Base-by-base conservation (phyloP, 1,139 yeast species). In the Suhomyces choctaworum region DNA sequence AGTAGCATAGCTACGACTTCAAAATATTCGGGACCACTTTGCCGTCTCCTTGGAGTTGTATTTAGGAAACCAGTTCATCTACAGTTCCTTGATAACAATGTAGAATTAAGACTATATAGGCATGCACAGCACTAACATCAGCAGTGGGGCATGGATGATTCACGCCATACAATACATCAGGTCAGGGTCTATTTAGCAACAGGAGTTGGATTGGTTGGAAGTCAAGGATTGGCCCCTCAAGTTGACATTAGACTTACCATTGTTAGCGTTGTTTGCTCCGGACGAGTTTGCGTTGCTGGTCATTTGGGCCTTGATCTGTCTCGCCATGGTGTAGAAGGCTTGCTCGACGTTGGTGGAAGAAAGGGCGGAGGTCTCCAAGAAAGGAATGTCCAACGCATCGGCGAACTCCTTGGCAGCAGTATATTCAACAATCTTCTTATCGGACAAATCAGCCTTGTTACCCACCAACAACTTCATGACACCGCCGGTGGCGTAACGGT, bases 351-450 rank as follows among this genome's bases (percentile, higher is more conserved):
- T 92, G 42, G 97, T 88, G 24, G 97, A 85, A 52, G 86, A 85
- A 62, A 90, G 80, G 22, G 99, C 99, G 22, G 96, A 85, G 9
- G 99, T 94, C 68, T 92, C 99, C 65, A 92, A 78, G 65, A 92
- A 89, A 41, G 97, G 96, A 56, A 92, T 87, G 50, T 90, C 95
- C 62, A 92, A 80, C 22, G 95, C 86, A 63, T 92, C 97, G 32
- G 98, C 96, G 72, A 89, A 92, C 67, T 92, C 98, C 72, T 90
- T 89, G 29, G 98, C 98, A 37, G 88, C 92, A 40, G 95, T 86
- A 65, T 86, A 89, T 59, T 94, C 97, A 39, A 92, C 98, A 37
- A 88, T 92, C 71, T 90, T 87, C 73, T 90, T 88, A 58, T 90
- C 97, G 32, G 86, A 75, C 62, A 92, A 75, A 68, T 92, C 98